Base-by-base conservation (phyloP, 139 green algal species). In the Axilococcus clingmanii region DNA sequence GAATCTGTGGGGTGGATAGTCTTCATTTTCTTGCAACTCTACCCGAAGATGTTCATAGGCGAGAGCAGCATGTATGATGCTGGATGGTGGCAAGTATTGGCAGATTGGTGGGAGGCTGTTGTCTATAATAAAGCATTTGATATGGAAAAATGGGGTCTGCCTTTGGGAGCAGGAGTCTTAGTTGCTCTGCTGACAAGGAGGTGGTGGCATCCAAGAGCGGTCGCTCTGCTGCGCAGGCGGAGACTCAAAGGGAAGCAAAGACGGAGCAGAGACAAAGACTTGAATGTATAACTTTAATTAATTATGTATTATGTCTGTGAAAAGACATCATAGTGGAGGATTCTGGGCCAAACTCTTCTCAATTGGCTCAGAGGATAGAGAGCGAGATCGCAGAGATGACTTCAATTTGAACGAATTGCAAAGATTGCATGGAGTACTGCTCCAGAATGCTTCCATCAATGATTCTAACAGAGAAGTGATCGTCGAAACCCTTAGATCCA, bases 401-500 rank as follows among this genome's bases (percentile, higher is more conserved):
- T 74, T 68, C 55, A 54, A 41, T 6, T 15, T 72, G 5, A 46
- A 65, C 24, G 69, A 78, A 56, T 41, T 75, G 19, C 35, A 27
- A 3, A 42, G 68, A 23, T 57, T 78, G 24, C 66, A 78, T 31
- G 24, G 23, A 25, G 36, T 74, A 16, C 48, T 78, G 27, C 25
- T 71, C 40, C 37, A 48, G 0, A 59, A 74, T 35, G 47, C 42
- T 4, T 57, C 75, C 23, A 33, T 79, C 12, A 74, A 55, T 20
- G 74, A 80, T 23, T 31, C 32, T 20, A 88, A 86, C 60, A 51
- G 64, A 20, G 73, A 88, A 25, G 40, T 43, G 1, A 54, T 98
- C 3, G 82, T 98, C 22, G 92, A 98, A 61, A 84, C 86, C 0
- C 68, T 98, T 8, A 69, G 91, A 0, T 81, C 73, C 8, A 84